Conservation (phyloP, 2,329 filamentous ascomycete genomes). For the Colletotrichum noveboracense region DNA sequence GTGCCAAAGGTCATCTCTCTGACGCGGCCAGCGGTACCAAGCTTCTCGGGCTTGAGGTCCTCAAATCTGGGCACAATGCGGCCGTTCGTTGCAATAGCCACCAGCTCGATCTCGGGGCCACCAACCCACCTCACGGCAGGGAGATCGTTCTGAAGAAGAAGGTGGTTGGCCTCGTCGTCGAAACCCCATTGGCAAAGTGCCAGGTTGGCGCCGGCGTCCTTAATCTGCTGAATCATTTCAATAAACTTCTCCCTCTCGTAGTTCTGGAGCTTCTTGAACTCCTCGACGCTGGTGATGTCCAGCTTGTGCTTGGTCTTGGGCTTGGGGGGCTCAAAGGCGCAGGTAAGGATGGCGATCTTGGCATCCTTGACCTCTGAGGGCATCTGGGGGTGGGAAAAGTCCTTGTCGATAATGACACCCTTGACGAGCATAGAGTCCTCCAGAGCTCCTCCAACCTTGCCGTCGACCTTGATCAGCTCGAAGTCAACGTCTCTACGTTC, state of each 20-base stretch:
- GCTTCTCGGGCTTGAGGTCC: constrained; percentile 88
- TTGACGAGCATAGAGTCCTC: constrained; percentile 96
- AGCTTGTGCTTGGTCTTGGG: constrained; percentile 99
- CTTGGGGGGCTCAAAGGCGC: constrained; percentile 98
- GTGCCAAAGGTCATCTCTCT: constrained; percentile 97
- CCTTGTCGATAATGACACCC: constrained; percentile 98
- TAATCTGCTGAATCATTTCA: constrained; percentile 99
- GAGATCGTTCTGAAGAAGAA: constrained; percentile 93
- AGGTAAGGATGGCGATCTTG: constrained; percentile 96
- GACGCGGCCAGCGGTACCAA: constrained; percentile 88
- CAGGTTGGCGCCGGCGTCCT: constrained; percentile 94
- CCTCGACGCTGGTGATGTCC: constrained; percentile 94
- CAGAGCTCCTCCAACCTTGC: constrained; percentile 92
- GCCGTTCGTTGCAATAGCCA: constrained; percentile 97
- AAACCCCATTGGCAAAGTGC: constrained; percentile 99
- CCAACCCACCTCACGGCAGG: constrained; percentile 98
- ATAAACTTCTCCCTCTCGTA: constrained; percentile 97
- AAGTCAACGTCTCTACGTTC: constrained; percentile 98
- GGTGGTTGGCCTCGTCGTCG: constrained; percentile 97
- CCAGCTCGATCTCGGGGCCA: constrained; percentile 96
- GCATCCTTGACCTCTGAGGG: constrained; percentile 93
- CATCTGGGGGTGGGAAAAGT: constrained; percentile 99
- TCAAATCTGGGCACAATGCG: constrained; percentile 97
- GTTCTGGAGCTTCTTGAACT: constrained; percentile 96
- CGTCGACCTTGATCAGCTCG: constrained; percentile 98